Evolutionary conservation across 768 basidiomycete species (phyloP), one percentile per base, ranked within the genome.

Genomic region (Coprinopsis strossmayeri): DNA sequence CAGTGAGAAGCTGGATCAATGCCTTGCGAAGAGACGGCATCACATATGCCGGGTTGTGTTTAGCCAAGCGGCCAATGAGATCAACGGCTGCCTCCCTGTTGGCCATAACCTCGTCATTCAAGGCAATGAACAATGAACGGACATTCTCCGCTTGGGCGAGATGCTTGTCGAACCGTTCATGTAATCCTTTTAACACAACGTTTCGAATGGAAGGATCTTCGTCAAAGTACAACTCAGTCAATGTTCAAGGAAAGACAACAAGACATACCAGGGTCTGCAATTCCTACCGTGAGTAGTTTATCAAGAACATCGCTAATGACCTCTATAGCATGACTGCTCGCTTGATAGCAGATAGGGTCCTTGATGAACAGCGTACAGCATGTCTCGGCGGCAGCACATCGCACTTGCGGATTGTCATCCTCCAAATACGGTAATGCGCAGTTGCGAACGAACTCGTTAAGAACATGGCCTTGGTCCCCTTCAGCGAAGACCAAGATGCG

Each of bases 281-380:
- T 92, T 9, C 88, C 95, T 26, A 97, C 91, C 1, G 91, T 94
- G 48, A 98, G 67, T 11, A 99, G 74, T 64, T 97, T 98, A 64
- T 96, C 93, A 34, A 98, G 75, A n/a, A 98, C 94, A 54, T 98
- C 95, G 63, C 91, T 91, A 60, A 99, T 94, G 50, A 98, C 84
- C 59, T 97, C 91, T 47, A 96, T 95, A 5, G 94, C 88, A 65
- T 97, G 90, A 57, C 84, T 92, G 69, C 91, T 95, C 9, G 92
- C 86, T 67, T 97, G 94, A 56, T 89, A 91, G 62, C 91, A 93
- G 44, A 98, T 96, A 0, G 94, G 93, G 67, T 99, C 96, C 49
- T 84, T 82, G 51, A 93, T 83, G 60, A 98, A 95, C 12, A 98
- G 76, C 39, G 79, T 79, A 58, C 93, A 96, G 61, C 93, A 97